Evolutionary conservation across 345 rosid genomes (phyloP), one percentile per base, ranked within the genome.

Genomic region (Dimocarpus longan): DNA sequence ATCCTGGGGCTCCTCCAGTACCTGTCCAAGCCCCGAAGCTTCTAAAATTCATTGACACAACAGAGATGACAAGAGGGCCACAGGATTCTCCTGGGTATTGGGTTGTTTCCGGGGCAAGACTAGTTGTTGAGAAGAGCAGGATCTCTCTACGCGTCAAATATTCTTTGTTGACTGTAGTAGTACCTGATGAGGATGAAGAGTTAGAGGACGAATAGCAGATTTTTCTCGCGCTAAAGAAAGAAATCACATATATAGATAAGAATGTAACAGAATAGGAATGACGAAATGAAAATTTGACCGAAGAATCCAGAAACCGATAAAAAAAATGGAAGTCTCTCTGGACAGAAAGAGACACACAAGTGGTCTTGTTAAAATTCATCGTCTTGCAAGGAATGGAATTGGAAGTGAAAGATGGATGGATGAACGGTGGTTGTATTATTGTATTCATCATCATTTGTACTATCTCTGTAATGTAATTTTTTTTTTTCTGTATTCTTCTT

Each of bases 61-160:
- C 94, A 5, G 99, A 94, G 88, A 91, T 96, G 94, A 76, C 90
- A 0, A 87, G 99, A 78, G 99, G 99, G 62, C 98, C 99, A 1
- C 94, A 93, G 76, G 93, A 94, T 79, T 84, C 87, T 80, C 99
- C 99, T 0, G 98, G 99, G 21, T 96, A 96, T 83, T 96, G 99
- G 99, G 93, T 91, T 69, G 95, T 94, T 16, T 93, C 99, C 0
- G 99, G 99, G 71, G 99, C 98, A 65, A 91, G 89, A 70, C 84
- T 96, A 39, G 70, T 84, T 13, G 97, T 94, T 7, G 98, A 94
- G 90, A 92, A 88, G 76, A 98, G 97, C 70, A 90, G 85, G 85
- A 96, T 96, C 83, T 96, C 97, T 67, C 86, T 94, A 57, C 95
- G 91, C 77, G 99, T 93, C 13, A 96, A 88, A 90, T 96, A 91